Percentiles rank a stretch among this genome's conserved stretches.
Evolutionary conservation across 2,329 filamentous ascomycete species (phyloP).

Genomic region (Xylariaceae sp.): DNA sequence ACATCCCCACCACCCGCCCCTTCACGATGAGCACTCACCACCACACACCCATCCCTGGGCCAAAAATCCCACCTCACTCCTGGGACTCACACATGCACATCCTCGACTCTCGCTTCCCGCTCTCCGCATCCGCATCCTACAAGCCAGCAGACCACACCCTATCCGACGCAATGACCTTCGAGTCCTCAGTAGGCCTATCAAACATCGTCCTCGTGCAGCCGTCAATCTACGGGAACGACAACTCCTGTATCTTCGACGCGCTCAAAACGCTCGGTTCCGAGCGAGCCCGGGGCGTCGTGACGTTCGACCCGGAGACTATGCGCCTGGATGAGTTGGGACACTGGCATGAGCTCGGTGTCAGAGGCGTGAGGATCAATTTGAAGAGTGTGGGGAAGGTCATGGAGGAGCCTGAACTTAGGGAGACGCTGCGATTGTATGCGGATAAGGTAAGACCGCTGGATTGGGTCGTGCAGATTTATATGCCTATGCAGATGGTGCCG

Average conservation of each 20-base stretch:
- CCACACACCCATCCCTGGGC: background rate
- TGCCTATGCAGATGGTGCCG: constrained; percentile 47
- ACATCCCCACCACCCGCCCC: too few species aligned
- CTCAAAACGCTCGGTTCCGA: constrained; percentile 45
- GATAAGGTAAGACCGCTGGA: constrained; percentile 44
- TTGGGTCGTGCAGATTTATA: constrained; percentile 58
- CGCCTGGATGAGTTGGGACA: constrained; percentile 36
- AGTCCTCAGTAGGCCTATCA: constrained; percentile 45
- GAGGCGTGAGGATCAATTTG: constrained; percentile 57
- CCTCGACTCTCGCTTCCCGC: constrained; percentile 50
- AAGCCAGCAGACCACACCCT: constrained; percentile 46
- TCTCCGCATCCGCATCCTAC: constrained; percentile 48
- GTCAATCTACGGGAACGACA: constrained; percentile 59
- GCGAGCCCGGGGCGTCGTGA: constrained; percentile 52
- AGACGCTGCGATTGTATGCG: constrained; percentile 44
- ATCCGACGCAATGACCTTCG: constrained; percentile 47
- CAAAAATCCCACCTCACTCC: constrained; percentile 34
- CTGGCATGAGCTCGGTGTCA: constrained; percentile 56
- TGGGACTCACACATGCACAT: constrained; percentile 66
- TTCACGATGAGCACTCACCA: too few species aligned
- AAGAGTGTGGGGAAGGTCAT: constrained; percentile 47
- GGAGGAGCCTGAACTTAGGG: constrained; percentile 36
- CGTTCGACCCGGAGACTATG: constrained; percentile 46
- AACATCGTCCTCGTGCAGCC: constrained; percentile 60
- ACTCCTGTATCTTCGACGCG: constrained; percentile 54